phyloP scores from a whole-genome alignment of 495 filamentous ascomycete species.

The Penicillium robsamsonii region DNA sequence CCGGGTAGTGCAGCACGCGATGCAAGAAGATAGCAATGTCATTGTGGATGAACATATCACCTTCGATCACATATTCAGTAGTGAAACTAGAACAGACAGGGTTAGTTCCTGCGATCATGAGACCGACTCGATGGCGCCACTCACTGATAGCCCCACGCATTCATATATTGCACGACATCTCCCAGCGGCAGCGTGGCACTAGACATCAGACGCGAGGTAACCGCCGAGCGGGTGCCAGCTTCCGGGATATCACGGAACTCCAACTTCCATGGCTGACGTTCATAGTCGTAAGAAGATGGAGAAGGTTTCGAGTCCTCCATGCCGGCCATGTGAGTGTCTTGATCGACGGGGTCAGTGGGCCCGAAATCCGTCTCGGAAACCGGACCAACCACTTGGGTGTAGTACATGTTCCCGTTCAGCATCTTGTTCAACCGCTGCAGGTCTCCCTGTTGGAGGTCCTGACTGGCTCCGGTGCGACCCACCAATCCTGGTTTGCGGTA shows the following conservation, averaged over 20 bases:
- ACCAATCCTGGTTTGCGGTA: slow-evolving; percentile 44
- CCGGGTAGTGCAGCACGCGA: slow-evolving; percentile 43
- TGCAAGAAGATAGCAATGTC: slow-evolving; percentile 49
- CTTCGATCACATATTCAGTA: slow-evolving; percentile 48
- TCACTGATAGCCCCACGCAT: slow-evolving; percentile 52
- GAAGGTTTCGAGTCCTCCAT: slow-evolving; percentile 19
- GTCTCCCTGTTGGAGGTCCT: slow-evolving; percentile 43
- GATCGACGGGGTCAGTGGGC: slow-evolving; percentile 16
- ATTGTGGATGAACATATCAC: slow-evolving; percentile 49
- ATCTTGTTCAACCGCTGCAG: slow-evolving; percentile 47
- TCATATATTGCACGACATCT: slow-evolving; percentile 47
- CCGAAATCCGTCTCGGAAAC: slow-evolving; percentile 38
- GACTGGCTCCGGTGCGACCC: slow-evolving; percentile 42
- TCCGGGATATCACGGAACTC: slow-evolving; percentile 56
- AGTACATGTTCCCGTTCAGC: slow-evolving; percentile 52
- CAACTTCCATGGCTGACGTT: slow-evolving; percentile 46
- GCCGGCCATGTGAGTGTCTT: slow-evolving; percentile 36
- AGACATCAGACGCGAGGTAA: slow-evolving; percentile 49
- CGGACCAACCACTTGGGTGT: slow-evolving; percentile 48
- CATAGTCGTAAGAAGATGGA: slow-evolving; percentile 35
- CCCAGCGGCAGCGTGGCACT: slow-evolving; percentile 44
- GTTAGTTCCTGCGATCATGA: slow-evolving; percentile 21
- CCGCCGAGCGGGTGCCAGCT: slow-evolving; percentile 45
- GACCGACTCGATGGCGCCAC: slow-evolving; percentile 24
- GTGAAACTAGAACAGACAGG: slow-evolving; percentile 37